Evolutionary conservation across 495 filamentous ascomycete genomes (phyloP).

Genomic region (Penicillium atrosanguineum): DNA sequence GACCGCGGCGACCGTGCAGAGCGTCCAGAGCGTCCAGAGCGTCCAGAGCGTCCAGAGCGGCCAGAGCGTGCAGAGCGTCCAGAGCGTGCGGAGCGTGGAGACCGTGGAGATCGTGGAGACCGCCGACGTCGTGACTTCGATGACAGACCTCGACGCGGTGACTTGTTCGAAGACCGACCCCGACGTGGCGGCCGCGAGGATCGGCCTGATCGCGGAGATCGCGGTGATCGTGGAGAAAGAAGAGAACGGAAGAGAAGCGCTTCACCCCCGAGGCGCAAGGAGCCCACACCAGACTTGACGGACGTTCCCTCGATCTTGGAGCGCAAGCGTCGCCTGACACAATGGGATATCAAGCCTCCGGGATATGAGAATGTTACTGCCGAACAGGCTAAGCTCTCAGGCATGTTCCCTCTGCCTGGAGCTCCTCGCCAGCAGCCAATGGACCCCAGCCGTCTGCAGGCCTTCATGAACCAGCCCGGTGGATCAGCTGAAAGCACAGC

Average conservation of each 20-base stretch:
- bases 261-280: slow-evolving; percentile 82
- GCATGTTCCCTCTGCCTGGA: slow-evolving; percentile 95
- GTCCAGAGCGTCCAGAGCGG: too few species aligned
- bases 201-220: slow-evolving; percentile 19
- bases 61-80: too few species aligned
- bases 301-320: slow-evolving; percentile 73
- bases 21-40: slow-evolving; percentile 31
- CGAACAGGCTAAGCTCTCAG: slow-evolving; percentile 98
- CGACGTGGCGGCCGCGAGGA: slow-evolving; percentile 28
- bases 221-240: slow-evolving; percentile 42
- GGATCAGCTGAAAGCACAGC: slow-evolving; percentile 70
- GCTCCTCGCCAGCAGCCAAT: slow-evolving; percentile 94
- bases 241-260: slow-evolving; percentile 74
- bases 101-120: slow-evolving; percentile 35
- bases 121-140: slow-evolving; percentile 29
- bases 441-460: slow-evolving; percentile 91
- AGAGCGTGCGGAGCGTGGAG: slow-evolving; percentile 11
- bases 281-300: slow-evolving; percentile 93
- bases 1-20: slow-evolving; percentile 38
- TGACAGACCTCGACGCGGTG: slow-evolving; percentile 28
- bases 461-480: slow-evolving; percentile 88
- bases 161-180: slow-evolving; percentile 29
- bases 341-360: slow-evolving; percentile 99
- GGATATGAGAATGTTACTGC: slow-evolving; percentile 99
- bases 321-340: slow-evolving; percentile 86